Evolutionary conservation across 805 yeast genomes (phyloP).

Genomic region (Grigorovia humatica): DNA sequence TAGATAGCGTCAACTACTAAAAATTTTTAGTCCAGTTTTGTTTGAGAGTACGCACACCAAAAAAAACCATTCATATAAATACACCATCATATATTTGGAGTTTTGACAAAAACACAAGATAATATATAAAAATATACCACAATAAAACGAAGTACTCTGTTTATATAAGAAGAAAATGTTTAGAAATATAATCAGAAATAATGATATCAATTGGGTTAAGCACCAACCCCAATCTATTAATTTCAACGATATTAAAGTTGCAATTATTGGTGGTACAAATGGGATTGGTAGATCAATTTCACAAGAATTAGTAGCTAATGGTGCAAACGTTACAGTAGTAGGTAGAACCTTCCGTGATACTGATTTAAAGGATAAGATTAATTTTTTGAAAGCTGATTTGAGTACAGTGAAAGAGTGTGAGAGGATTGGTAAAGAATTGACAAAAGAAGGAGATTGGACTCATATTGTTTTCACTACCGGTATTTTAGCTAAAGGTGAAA

Average conservation of each 20-base stretch:
- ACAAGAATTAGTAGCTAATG: constrained; percentile 16
- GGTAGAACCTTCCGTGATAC: constrained; percentile 30
- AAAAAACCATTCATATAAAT: too few relatives aligned
- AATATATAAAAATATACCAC: too few relatives aligned
- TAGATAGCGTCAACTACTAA: too few relatives aligned
- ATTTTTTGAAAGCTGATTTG: constrained; percentile 29
- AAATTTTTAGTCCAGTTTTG: too few relatives aligned
- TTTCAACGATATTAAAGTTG: constrained; percentile 10
- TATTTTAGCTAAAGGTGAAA: constrained; percentile 27
- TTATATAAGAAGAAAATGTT: not conserved
- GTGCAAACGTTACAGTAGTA: constrained; percentile 29
- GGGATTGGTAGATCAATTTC: constrained; percentile 33
- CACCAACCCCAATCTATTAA: constrained; percentile 3
- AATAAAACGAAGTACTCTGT: too few relatives aligned
- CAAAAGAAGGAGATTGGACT: constrained; percentile 15
- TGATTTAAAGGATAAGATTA: constrained; percentile 22
- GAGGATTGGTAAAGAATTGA: constrained; percentile 18
- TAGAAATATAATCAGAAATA: not conserved
- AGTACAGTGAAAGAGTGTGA: constrained; percentile 21
- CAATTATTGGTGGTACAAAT: constrained; percentile 33
- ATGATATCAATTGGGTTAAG: not conserved
- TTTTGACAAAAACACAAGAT: too few relatives aligned
- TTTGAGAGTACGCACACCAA: too few relatives aligned
- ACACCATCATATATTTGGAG: too few relatives aligned
- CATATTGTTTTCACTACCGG: constrained; percentile 32